A percentile compares a stretch with the other conserved stretches of the same genome.
phyloP scores from a whole-genome alignment of 2,329 filamentous ascomycete species.

The Aspergillus sp. region DNA sequence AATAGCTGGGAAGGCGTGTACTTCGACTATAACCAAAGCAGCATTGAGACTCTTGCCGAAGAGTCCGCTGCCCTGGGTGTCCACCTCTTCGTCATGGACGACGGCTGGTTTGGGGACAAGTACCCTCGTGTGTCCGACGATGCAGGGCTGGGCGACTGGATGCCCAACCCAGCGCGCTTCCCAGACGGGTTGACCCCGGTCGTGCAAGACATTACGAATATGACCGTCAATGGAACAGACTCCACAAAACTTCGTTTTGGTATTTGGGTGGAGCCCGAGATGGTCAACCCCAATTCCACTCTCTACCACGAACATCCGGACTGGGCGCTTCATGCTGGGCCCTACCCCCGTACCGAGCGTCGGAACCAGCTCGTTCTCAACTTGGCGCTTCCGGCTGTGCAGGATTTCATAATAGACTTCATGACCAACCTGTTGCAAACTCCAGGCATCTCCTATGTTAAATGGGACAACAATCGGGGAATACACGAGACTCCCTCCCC shows the following conservation, averaged over 20 bases:
- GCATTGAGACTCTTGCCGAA: constrained; percentile 57
- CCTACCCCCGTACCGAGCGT: constrained; percentile 58
- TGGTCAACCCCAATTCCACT: constrained; percentile 65
- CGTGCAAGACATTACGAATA: constrained; percentile 54
- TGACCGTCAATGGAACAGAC: constrained; percentile 52
- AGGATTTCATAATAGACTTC: constrained; percentile 62
- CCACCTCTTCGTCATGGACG: constrained; percentile 66
- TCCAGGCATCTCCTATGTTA: constrained; percentile 61
- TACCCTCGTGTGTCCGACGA: constrained; percentile 61
- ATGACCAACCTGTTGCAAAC: constrained; percentile 58
- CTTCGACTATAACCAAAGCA: constrained; percentile 60
- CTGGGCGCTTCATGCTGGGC: constrained; percentile 62
- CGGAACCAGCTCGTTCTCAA: constrained; percentile 65
- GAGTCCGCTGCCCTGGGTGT: constrained; percentile 61
- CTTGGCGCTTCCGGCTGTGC: constrained; percentile 61
- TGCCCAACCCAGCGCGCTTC: constrained; percentile 60
- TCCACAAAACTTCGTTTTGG: constrained; percentile 58
- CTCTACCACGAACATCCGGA: constrained; percentile 65
- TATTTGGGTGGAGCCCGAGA: constrained; percentile 69
- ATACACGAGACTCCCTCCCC: constrained; percentile 63
- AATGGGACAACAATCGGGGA: constrained; percentile 69
- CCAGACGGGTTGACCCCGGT: constrained; percentile 58
- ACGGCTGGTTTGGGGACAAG: constrained; percentile 68
- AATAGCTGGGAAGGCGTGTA: constrained; percentile 68
- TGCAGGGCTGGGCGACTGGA: constrained; percentile 65